These are phyloP conservation scores for Daldinia sp. DNA, from an alignment of 2,329 filamentous ascomycete genomes.

Conservation along the genomic window DNA sequence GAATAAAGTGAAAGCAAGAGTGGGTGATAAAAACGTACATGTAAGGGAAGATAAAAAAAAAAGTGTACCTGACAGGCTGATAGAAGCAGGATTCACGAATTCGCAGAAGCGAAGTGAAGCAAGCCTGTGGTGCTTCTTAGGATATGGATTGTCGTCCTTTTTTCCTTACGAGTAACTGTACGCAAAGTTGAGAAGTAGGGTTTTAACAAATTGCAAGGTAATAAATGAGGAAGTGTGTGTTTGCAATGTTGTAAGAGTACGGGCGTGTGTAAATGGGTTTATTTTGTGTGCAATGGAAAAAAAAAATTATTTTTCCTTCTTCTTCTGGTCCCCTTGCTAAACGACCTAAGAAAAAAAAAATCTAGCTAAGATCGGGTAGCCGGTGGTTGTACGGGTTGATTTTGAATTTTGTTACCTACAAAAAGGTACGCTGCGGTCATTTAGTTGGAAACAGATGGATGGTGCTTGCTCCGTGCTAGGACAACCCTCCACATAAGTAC, in stretches of 20 bases:
- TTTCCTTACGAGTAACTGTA: constrained; percentile 26
- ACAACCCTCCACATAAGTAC: constrained; percentile 11
- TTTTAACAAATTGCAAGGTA: constrained; percentile 40
- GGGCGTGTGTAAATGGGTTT: constrained; percentile 31
- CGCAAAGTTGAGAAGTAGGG: constrained; percentile 27
- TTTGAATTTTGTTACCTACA: constrained; percentile 30
- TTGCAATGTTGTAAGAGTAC: constrained; percentile 34
- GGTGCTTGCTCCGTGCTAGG: neutral
- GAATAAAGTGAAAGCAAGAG: constrained; percentile 8
- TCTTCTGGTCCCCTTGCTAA: constrained; percentile 37
- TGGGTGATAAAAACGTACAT: constrained; percentile 3
- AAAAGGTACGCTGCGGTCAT: constrained; percentile 27
- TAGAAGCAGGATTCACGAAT: constrained; percentile 23
- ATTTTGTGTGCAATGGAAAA: constrained; percentile 42
- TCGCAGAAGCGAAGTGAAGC: constrained; percentile 26
- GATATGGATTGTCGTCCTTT: constrained; percentile 28
- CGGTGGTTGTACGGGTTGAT: constrained; percentile 29
- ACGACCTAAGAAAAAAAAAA: constrained; percentile 35
- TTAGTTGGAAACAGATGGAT: constrained; percentile 18
- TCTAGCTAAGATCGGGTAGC: constrained; percentile 38
- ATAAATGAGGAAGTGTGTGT: constrained; percentile 37
- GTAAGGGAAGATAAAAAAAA: constrained; percentile 26
- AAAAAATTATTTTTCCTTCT: constrained; percentile 24
- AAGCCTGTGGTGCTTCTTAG: constrained; percentile 23
- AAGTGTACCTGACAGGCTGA: constrained; percentile 10